Evolutionary conservation across 768 basidiomycete species (phyloP), one percentile per base, ranked within the genome.

Genomic region (Rubroboletus pulcherrimus): DNA sequence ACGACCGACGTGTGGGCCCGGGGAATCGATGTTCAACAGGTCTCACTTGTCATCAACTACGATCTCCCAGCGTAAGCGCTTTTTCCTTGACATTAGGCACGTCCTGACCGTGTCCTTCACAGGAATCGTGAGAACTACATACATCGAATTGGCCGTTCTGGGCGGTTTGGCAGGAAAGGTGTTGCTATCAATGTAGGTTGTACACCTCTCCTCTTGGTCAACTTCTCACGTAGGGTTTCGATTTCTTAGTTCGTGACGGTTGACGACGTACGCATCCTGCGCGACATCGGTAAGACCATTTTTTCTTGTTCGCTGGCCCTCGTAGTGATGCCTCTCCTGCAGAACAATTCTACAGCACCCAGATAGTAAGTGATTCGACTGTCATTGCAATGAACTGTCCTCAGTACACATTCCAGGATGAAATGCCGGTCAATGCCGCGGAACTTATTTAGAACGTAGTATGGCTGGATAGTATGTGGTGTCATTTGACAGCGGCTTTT

Each of bases 61-160:
- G 94, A 98, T 71, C 81, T 98, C 51, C 95, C 92, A 53, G 88
- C 91, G 88, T 93, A 80, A 63, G 85, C 2, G 38, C 47, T 45
- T 60, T 31, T 61, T n/a, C 34, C 38, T 52, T 30, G n/a, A 46
- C 14, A 52, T 58, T 46, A 26, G 15, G 15, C 31, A 48, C 47
- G 48, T 51, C 60, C 54, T 66, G 39, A 68, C 52, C 39, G 31
- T 43, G 39, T 31, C 17, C 41, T 52, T 56, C 59, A 56, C 60
- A 93, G 88, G 62, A 93, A 93, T 72, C 91, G 91, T 81, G 96
- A 98, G 83, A 98, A 99, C 74, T 99, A 99, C 78, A 98, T 99
- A 63, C 97, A 99, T 78, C 91, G 97, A 69, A 98, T 98, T 70
- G 97, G 97, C 74, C 93, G 97, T 59, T 97, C 95, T 55, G 97